Base-by-base conservation (phyloP, 345 rosid species). In the Boechera divaricarpa region DNA sequence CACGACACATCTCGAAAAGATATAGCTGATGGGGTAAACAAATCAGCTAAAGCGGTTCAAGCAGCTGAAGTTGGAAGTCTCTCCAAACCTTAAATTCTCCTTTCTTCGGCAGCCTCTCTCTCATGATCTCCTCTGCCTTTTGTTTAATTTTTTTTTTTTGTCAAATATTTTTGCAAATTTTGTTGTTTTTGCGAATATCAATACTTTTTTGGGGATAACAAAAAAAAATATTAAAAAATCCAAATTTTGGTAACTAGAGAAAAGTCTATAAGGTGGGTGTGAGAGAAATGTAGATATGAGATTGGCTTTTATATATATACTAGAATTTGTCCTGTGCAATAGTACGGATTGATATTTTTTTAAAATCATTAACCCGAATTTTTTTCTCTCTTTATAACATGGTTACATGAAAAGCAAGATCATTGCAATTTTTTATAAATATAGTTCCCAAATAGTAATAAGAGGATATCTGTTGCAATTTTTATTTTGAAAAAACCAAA, bases 21-120 rank as follows among this genome's bases (percentile, higher is more conserved):
- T 75, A 87, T 95, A 78, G 66, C 87, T 55, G 96, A 91, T 63
- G 98, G 98, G 53, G 86, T 91, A 67, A 86, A 87, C 75, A 95
- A 93, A 86, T 95, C 99, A 67, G 86, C 98, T 63, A 82, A 91
- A 88, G 93, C 83, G 55, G 97, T 93, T 63, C 90, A 90, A 75
- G 92, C 93, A 62, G 97, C 97, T 10, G 94, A 91, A 85, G 92
- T 91, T 67, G 96, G 98, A 76, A 87, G 33, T 41, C 44, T 70
- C 80, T 70, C 44, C 48, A 63, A 63, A 63, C 66, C 80, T 75
- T 69, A 77, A 55, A 36, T 48, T 65, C 62, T 65, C 58, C 77
- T 64, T 33, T 42, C 68, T 77, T 77, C 63, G 33, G 53, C 29
- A 56, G 81, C 77, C 81, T 71, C 72, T 10, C 77, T 77, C 77